Evolutionary conservation across 345 rosid species (phyloP).

Genomic region (Linum usitatissimum): DNA sequence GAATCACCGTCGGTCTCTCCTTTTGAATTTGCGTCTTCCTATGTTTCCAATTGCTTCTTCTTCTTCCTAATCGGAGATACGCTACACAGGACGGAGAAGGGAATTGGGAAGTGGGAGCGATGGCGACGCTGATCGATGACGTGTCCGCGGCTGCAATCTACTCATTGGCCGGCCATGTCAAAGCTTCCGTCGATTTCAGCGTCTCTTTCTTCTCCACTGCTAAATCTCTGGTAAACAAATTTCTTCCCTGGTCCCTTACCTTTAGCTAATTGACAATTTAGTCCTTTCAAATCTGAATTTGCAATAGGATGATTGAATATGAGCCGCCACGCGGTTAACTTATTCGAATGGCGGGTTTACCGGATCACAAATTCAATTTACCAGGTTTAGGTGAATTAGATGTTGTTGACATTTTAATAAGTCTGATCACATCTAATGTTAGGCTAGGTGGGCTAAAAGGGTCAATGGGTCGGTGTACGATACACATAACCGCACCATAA

Average conservation of each 20-base stretch:
- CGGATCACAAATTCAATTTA: too few species aligned
- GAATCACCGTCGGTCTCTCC: not conserved
- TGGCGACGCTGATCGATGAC: conserved; percentile 7
- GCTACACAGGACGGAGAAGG: not conserved
- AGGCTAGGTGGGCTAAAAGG: too few species aligned
- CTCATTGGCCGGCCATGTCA: conserved; percentile 1
- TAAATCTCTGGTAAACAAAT: not conserved
- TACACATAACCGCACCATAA: too few species aligned
- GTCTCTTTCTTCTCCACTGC: not conserved
- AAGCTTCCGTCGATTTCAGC: conserved; percentile 3
- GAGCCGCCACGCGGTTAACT: too few species aligned
- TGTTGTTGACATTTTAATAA: too few species aligned
- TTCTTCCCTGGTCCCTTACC: not conserved
- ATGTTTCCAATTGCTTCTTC: not conserved
- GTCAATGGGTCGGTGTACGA: too few species aligned
- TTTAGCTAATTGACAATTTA: not conserved
- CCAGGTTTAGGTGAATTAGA: too few species aligned
- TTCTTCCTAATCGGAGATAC: not conserved
- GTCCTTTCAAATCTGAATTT: too few species aligned
- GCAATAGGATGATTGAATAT: too few species aligned
- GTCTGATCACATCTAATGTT: too few species aligned
- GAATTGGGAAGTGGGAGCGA: conserved; percentile 1
- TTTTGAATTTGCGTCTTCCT: not conserved
- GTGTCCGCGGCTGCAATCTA: conserved; percentile 1
- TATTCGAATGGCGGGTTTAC: too few species aligned